Evolutionary conservation across 164 flowering plant genomes (phyloP), one percentile per base, ranked within the genome.

Genomic region (Pachysandra terminalis): DNA sequence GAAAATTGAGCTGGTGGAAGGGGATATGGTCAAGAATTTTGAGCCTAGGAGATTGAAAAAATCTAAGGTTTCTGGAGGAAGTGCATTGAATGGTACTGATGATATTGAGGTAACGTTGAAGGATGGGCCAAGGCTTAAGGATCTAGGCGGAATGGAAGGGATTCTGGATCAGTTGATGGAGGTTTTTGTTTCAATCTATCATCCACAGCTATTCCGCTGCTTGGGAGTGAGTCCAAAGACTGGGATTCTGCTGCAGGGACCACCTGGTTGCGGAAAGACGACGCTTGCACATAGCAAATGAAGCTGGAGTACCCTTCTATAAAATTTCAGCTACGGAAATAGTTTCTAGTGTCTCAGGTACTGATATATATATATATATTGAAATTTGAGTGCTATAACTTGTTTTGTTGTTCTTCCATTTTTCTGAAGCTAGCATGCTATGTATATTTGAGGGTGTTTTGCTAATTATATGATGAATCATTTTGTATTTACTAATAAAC

Each of bases 211-310:
- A 72, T 84, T 83, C 0, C 63, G 56, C 68, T 67, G 79, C 76
- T 73, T 95, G n/a, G 98, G 98, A 1, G 94, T 92, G 35, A 77
- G 66, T 54, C 98, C 97, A 0, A 74, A 84, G 74, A 65, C 87
- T 3, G 99, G 97, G 56, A 87, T 95, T 80, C 75, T 95, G 64
- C 73, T 95, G 48, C 88, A 90, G 22, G 99, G 99, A 3, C 97
- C 97, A 0, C 97, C 99, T 19, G 99, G 99, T 0, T 95, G 99
- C 61, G 99, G 99, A n/a, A 95, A 95, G 84, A 95, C 97, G 1
- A 89, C 77, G 79, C 80, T 95, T 63, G 99, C 99, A 54, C 89
- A 89, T 95, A 69, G 97, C 99, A 16, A 95, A 90, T 81, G 99
- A 95, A 73, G 83, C 96, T 5, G 89, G 89, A 14, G 75, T 90